Base-by-base conservation (phyloP, 2,329 filamentous ascomycete genomes). In the Exophiala xenobiotica region DNA sequence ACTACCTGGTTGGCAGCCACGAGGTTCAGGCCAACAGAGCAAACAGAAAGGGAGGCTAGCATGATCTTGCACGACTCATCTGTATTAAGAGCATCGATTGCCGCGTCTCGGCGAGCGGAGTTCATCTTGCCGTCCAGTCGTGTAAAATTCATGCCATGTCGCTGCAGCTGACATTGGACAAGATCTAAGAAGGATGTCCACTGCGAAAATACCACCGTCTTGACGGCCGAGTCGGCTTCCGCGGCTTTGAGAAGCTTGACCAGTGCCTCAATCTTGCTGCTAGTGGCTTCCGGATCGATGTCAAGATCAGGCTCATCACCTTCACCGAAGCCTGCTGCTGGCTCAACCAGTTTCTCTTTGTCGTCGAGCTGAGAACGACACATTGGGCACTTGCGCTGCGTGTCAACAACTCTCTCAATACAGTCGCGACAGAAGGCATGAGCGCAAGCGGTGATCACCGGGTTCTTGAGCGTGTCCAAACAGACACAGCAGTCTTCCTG, bases 1-100 rank as follows among this genome's bases (percentile, higher is more conserved):
- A 96, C 83, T 52, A 95, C 88, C 5, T 90, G 90, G 62, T 93
- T 90, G 0, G 90, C 90, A 0, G 88, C 84, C 0, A 91, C 88
- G 9, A 96, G 79, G 62, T 95, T 95, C 39, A 96, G 76, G 0
- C 90, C 90, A 1, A 96, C 90, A 46, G 85, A 87, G 68, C 88
- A 92, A 5, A 93, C 90, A 6, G 82, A 81, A 35, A 96, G 73
- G 64, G 86, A 90, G 2, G 90, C 90, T 2, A 96, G 83, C 74
- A 96, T 78, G 60, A 96, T 80, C 0, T 82, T 85, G 51, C 82
- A 88, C 1, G 80, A 67, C 0, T 83, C 75, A 50, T 93, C 83
- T 2, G 76, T 74, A 51, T 87, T 83, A 23, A 96, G 79, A 0
- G 79, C 75, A 2, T 78, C 69, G 39, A 95, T 83, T 0, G 88